phyloP scores from a whole-genome alignment of 2,329 filamentous ascomycete species.

The Microdochium nivale region DNA sequence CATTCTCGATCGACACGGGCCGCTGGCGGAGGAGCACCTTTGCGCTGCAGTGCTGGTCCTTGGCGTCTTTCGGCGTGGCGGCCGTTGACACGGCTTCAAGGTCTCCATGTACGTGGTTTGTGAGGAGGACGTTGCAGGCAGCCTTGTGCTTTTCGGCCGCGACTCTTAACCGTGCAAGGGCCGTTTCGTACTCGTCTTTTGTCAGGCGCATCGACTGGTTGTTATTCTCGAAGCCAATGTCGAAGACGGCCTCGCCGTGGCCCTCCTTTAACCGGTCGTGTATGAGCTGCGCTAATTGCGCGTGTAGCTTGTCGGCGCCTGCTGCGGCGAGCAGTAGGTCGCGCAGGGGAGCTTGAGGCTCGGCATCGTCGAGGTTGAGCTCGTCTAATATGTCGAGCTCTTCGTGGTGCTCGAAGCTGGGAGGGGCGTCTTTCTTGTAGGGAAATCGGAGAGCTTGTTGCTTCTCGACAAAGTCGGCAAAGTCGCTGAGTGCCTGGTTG shows the following conservation, averaged over 20 bases:
- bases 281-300: conserved; percentile 57
- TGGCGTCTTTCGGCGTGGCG: conserved; percentile 53
- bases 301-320: conserved; percentile 49
- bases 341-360: conserved; percentile 60
- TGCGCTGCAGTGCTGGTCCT: conserved; percentile 56
- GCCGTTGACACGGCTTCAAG: conserved; percentile 56
- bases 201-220: conserved; percentile 76
- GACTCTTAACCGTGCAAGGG: conserved; percentile 55
- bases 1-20: conserved; percentile 69
- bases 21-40: conserved; percentile 76
- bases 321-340: conserved; percentile 60
- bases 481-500: conserved; percentile 72
- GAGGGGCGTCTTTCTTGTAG: conserved; percentile 40
- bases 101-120: conserved; percentile 78
- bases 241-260: conserved; percentile 82
- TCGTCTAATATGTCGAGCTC: conserved; percentile 86
- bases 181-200: conserved; percentile 65
- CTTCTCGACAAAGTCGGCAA: conserved; percentile 94
- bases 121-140: conserved; percentile 75
- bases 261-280: conserved; percentile 69
- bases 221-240: conserved; percentile 84
- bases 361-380: conserved; percentile 63
- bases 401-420: conserved; percentile 66
- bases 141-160: conserved; percentile 59
- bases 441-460: conserved; percentile 72